phyloP scores from a whole-genome alignment of 192 early-diverging fungal species.

The Tieghemiomyces parasiticus region DNA sequence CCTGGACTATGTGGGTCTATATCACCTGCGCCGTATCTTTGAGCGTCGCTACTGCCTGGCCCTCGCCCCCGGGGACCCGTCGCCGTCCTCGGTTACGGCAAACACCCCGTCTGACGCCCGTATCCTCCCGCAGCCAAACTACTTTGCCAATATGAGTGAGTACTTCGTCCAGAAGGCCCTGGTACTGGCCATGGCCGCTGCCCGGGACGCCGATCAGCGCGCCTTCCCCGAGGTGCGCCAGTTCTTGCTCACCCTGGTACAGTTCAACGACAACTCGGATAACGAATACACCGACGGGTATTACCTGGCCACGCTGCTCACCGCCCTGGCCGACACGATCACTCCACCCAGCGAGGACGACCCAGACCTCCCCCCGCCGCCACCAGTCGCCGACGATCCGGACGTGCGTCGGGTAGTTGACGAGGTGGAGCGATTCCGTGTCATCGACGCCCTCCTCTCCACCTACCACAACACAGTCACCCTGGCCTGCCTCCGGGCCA shows the following conservation, averaged over 20 bases:
- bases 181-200: conserved; percentile 51
- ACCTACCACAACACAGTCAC: conserved; percentile 80
- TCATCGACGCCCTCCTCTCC: conserved; percentile 65
- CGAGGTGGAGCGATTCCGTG: conserved; percentile 69
- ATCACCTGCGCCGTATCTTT: conserved; percentile 60
- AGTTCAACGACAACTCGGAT: conserved; percentile 86
- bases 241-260: conserved; percentile 60
- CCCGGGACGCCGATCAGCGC: conserved; percentile 43
- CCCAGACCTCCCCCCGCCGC: conserved; percentile 12
- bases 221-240: conserved; percentile 43
- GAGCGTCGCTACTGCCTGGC: conserved; percentile 56
- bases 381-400: background rate
- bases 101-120: conserved; percentile 23
- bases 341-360: conserved; percentile 27
- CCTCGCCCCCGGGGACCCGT: conserved; percentile 13
- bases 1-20: conserved; percentile 48
- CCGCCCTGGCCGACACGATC: conserved; percentile 45
- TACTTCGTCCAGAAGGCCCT: conserved; percentile 86
- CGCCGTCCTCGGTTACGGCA: conserved; percentile 11
- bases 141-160: conserved; percentile 73
- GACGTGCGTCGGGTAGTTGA: conserved; percentile 14
- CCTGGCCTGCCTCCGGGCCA: conserved; percentile 57
- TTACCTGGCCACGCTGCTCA: conserved; percentile 62
- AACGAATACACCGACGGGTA: conserved; percentile 75
- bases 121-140: conserved; percentile 68